A percentile compares a stretch with the other conserved stretches of the same genome.
phyloP scores from a whole-genome alignment of 2,329 filamentous ascomycete genomes.

The Sclerotinia spermophila region DNA sequence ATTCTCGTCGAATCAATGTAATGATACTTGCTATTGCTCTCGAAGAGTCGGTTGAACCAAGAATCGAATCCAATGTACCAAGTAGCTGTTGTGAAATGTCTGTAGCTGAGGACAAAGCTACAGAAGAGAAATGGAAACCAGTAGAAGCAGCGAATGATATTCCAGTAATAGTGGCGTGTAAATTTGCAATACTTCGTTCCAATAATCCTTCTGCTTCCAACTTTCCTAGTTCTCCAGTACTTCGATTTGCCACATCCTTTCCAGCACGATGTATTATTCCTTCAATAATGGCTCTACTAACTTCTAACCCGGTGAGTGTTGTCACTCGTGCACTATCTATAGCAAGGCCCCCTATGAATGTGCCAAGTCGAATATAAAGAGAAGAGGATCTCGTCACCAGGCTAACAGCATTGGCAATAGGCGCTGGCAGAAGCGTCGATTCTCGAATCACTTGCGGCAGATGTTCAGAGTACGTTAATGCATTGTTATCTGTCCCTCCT shows the following conservation, averaged over 20 bases:
- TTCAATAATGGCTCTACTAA: slow-evolving; percentile 40
- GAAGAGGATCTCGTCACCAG: slow-evolving; percentile 58
- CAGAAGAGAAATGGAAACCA: slow-evolving; percentile 55
- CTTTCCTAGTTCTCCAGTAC: slow-evolving; percentile 43
- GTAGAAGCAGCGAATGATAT: slow-evolving; percentile 60
- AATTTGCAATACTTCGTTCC: slow-evolving; percentile 52
- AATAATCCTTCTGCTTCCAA: slow-evolving; percentile 55
- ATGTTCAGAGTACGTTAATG: background rate
- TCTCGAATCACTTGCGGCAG: slow-evolving; percentile 17
- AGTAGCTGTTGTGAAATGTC: slow-evolving; percentile 57
- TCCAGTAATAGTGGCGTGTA: slow-evolving; percentile 56
- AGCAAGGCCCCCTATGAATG: slow-evolving; percentile 39
- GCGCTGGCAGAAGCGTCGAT: slow-evolving; percentile 53
- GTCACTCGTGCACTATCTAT: slow-evolving; percentile 39
- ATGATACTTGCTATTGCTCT: slow-evolving; percentile 65
- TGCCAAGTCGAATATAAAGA: slow-evolving; percentile 43
- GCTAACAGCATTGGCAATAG: slow-evolving; percentile 57
- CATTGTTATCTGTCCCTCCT: background rate
- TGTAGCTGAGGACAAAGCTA: slow-evolving; percentile 52
- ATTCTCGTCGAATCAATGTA: slow-evolving; percentile 59
- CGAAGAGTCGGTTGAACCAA: slow-evolving; percentile 67
- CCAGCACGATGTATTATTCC: slow-evolving; percentile 39
- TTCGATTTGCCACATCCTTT: slow-evolving; percentile 37
- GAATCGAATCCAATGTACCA: slow-evolving; percentile 58
- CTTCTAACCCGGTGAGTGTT: slow-evolving; percentile 40